These are phyloP conservation scores for Colletotrichum falcatum DNA, from an alignment of 2,329 filamentous ascomycete species.

Conservation along the genomic window DNA sequence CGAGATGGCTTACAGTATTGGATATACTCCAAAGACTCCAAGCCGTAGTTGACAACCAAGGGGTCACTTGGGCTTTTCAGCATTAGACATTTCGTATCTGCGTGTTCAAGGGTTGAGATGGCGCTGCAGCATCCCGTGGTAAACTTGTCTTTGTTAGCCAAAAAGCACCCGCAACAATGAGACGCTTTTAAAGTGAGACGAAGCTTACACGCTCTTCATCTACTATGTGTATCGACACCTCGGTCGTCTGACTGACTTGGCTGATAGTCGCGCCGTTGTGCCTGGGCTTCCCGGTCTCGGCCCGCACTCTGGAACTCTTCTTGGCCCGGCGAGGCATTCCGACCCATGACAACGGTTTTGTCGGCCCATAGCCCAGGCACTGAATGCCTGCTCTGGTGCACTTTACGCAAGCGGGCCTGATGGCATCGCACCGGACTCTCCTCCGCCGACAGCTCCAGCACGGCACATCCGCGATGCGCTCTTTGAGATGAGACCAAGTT, in stretches of 20 bases:
- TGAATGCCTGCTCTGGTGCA: neutral
- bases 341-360: neutral
- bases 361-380: neutral
- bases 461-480: neutral
- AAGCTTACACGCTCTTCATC: neutral
- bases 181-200: neutral
- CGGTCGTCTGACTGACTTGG: neutral
- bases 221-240: neutral
- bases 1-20: neutral
- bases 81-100: neutral
- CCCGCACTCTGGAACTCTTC: neutral
- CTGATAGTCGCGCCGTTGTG: neutral
- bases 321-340: neutral
- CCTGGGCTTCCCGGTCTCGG: neutral
- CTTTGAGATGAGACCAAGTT: neutral
- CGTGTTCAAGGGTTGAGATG: neutral
- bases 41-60: neutral
- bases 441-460: neutral
- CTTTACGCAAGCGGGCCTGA: neutral
- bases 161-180: neutral
- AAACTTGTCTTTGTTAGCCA: neutral
- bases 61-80: neutral
- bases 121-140: neutral
- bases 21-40: neutral
- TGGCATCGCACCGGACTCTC: neutral